These are phyloP conservation scores for Kurtzmaniella quercitrusa DNA, from an alignment of 1,139 yeast species.

Conservation along the genomic window DNA sequence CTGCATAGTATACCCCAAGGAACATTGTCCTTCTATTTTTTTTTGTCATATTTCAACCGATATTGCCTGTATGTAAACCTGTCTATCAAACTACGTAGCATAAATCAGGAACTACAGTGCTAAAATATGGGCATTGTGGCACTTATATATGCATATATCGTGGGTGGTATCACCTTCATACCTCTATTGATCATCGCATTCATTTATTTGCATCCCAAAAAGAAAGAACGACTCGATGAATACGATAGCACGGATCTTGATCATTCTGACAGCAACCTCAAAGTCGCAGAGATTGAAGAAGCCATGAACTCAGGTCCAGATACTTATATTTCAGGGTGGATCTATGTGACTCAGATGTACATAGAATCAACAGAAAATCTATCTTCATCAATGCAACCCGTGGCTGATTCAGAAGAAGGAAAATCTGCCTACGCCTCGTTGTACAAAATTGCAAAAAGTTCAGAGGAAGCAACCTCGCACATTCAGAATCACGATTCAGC, in stretches of 20 bases:
- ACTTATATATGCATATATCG: constrained; percentile 35
- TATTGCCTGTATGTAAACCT: neutral
- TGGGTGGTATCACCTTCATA: constrained; percentile 79
- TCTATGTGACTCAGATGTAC: constrained; percentile 77
- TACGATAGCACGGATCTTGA: constrained; percentile 10
- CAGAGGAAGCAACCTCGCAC: constrained; percentile 9
- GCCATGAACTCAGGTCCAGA: constrained; percentile 55
- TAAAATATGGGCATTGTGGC: constrained; percentile 16
- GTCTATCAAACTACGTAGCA: neutral
- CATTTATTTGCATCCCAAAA: constrained; percentile 32
- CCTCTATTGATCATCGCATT: constrained; percentile 47
- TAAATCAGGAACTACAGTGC: neutral
- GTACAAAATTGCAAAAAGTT: constrained; percentile 50
- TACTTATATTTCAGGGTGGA: constrained; percentile 72
- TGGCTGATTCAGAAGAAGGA: constrained; percentile 35
- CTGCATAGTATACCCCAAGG: neutral
- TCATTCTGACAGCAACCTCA: constrained; percentile 25
- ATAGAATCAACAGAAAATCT: constrained; percentile 43
- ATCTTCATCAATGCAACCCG: constrained; percentile 29
- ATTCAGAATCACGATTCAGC: constrained; percentile 1
- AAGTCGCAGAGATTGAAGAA: constrained; percentile 64
- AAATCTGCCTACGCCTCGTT: constrained; percentile 58
- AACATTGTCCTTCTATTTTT: neutral
- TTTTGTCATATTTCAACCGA: too few species aligned
- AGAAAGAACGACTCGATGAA: neutral